Conservation (phyloP, 139 green algal species). For the Coccomyxa sp. region DNA sequence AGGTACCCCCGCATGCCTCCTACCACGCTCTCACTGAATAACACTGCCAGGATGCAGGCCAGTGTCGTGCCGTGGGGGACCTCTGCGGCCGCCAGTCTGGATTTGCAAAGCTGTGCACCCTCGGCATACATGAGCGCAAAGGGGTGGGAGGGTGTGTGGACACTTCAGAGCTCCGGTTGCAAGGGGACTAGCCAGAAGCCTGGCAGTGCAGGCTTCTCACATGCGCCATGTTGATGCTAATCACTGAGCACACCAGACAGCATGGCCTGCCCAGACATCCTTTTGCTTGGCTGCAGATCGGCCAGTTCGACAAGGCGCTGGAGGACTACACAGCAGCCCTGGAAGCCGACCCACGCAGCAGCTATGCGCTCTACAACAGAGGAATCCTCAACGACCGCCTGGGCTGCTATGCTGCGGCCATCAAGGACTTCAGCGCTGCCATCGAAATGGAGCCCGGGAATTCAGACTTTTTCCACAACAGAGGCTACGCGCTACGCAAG, state of each 20-base stretch:
- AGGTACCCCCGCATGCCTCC: slow-evolving; percentile 30
- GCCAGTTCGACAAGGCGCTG: slow-evolving; percentile 48
- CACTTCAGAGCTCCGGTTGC: too few relatives aligned
- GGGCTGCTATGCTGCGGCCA: slow-evolving; percentile 54
- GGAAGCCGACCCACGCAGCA: slow-evolving; percentile 51
- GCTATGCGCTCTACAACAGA: slow-evolving; percentile 79
- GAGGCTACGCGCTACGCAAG: slow-evolving; percentile 83
- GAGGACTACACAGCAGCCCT: slow-evolving; percentile 68
- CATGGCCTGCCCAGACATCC: too few relatives aligned
- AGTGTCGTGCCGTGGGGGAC: too few relatives aligned
- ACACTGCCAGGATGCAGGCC: too few relatives aligned
- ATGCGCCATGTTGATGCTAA: too few relatives aligned
- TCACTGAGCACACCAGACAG: too few relatives aligned
- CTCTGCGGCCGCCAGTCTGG: too few relatives aligned
- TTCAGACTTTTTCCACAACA: slow-evolving; percentile 88
- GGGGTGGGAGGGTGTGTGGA: too few relatives aligned
- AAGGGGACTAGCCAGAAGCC: too few relatives aligned
- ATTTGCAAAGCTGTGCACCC: too few relatives aligned
- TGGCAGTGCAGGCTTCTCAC: too few relatives aligned
- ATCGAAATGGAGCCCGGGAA: slow-evolving; percentile 65
- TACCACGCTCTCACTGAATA: neutral
- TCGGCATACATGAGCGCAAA: too few relatives aligned
- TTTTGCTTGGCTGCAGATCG: slow-evolving; percentile 30
- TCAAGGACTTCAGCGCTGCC: slow-evolving; percentile 67
- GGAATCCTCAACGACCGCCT: slow-evolving; percentile 71